Evolutionary conservation across 2,329 filamentous ascomycete species (phyloP).

Genomic region (Fusarium miscanthi): DNA sequence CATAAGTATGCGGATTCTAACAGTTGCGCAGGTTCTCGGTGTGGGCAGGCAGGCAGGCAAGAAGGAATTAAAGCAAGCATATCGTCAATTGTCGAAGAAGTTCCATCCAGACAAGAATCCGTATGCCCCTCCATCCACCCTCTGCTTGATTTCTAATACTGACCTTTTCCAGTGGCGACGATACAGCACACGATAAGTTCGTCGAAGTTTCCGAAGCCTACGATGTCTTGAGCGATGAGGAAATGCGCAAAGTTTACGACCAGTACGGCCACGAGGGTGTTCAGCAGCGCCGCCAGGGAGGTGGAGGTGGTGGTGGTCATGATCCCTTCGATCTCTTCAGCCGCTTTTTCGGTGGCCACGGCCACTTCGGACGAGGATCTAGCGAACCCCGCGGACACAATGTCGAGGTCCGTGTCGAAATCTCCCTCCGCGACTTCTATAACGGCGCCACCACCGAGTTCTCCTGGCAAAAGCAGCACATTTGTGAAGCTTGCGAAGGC

Average conservation of each 20-base stretch:
- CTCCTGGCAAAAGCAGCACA: constrained; percentile 91
- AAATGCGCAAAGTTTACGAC: constrained; percentile 91
- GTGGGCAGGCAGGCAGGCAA: constrained; percentile 83
- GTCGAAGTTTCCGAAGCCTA: constrained; percentile 95
- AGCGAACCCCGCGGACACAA: constrained; percentile 86
- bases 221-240: constrained; percentile 84
- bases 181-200: constrained; percentile 87
- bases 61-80: constrained; percentile 92
- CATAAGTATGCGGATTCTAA: constrained; percentile 4
- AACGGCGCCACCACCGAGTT: constrained; percentile 89
- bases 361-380: constrained; percentile 79
- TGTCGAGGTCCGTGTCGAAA: constrained; percentile 84
- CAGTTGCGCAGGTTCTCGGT: constrained; percentile 73
- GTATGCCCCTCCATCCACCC: constrained; percentile 62
- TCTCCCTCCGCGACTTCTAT: constrained; percentile 92
- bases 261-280: constrained; percentile 92
- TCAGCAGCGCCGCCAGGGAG: constrained; percentile 80
- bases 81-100: constrained; percentile 91
- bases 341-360: constrained; percentile 93
- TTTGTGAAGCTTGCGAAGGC: constrained; percentile 92
- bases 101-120: constrained; percentile 99
- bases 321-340: constrained; percentile 98
- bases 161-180: constrained; percentile 70
- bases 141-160: neutral
- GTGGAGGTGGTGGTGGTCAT: constrained; percentile 66